Percentiles rank a stretch among this genome's conserved stretches.
These are phyloP conservation scores for Achaetomiella virescens DNA, from an alignment of 495 filamentous ascomycete genomes.

Conservation along the genomic window DNA sequence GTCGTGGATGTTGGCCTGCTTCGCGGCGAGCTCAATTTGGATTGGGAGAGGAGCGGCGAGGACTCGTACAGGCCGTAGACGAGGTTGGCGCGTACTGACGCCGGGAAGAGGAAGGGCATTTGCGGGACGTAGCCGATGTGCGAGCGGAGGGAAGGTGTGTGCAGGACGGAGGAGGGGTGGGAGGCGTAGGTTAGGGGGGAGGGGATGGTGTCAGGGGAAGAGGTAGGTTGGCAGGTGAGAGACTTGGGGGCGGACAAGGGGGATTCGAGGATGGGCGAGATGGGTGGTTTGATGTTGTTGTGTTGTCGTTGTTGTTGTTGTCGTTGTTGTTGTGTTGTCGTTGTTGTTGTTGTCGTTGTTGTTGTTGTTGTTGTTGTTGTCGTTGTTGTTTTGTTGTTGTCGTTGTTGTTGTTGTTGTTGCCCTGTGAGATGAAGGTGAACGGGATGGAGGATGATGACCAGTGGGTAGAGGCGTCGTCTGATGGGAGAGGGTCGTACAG, in stretches of 20 bases:
- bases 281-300: constrained; percentile 10
- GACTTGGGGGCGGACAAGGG: constrained; percentile 16
- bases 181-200: constrained; percentile 1
- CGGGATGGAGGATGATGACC: neutral
- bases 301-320: no score
- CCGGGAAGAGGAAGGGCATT: constrained; percentile 68
- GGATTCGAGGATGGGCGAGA: neutral
- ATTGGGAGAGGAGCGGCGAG: constrained; percentile 30
- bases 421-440: constrained; percentile 43
- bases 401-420: constrained; percentile 8
- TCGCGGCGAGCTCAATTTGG: constrained; percentile 54
- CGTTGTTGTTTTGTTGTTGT: no score
- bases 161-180: constrained; percentile 49
- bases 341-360: no score
- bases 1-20: constrained; percentile 67
- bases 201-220: neutral
- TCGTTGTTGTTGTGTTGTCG: no score
- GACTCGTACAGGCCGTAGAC: constrained; percentile 59
- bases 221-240: neutral
- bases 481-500: constrained; percentile 23
- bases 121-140: constrained; percentile 75
- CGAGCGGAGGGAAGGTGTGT: constrained; percentile 58
- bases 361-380: no score
- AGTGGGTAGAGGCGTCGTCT: no score
- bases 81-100: constrained; percentile 71